Evolutionary conservation across 148 eudicot genomes (phyloP).

Genomic region (Diospyros lotus): DNA sequence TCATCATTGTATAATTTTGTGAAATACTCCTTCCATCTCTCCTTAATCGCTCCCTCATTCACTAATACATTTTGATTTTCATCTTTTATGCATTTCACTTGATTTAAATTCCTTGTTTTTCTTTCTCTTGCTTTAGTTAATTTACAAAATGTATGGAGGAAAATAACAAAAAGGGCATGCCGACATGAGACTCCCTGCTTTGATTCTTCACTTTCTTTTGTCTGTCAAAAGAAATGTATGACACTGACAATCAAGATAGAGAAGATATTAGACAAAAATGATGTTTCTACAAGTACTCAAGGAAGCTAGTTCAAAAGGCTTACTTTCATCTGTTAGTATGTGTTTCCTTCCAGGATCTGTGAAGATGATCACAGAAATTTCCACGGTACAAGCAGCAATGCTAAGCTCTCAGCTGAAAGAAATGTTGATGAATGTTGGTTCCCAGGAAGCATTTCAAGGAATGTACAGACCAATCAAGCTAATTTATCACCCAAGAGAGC

Average conservation of each 20-base stretch:
- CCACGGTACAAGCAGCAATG: conserved; percentile 68
- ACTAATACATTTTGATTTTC: no score
- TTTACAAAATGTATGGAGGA: no score
- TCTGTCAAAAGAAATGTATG: not conserved
- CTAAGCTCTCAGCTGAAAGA: conserved; percentile 78
- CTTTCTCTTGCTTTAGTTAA: no score
- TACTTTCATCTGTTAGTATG: not conserved
- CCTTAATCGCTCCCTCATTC: no score
- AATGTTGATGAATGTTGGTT: conserved; percentile 41
- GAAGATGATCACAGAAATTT: conserved; percentile 62
- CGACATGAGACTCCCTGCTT: no score
- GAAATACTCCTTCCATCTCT: no score
- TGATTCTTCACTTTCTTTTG: not conserved
- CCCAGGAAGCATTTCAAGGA: conserved; percentile 38
- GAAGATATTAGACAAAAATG: not conserved
- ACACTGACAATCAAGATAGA: not conserved
- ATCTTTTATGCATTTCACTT: no score
- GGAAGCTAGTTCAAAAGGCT: not conserved
- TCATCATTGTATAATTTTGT: no score
- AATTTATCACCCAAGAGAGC: conserved; percentile 77
- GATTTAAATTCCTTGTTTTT: no score
- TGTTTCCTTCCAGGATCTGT: conserved; percentile 26
- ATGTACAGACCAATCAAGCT: conserved; percentile 66
- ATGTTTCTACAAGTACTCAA: not conserved
- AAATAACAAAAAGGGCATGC: not conserved